Conservation (phyloP, 352 stramenopile species). For the Pythium guiyangense region DNA sequence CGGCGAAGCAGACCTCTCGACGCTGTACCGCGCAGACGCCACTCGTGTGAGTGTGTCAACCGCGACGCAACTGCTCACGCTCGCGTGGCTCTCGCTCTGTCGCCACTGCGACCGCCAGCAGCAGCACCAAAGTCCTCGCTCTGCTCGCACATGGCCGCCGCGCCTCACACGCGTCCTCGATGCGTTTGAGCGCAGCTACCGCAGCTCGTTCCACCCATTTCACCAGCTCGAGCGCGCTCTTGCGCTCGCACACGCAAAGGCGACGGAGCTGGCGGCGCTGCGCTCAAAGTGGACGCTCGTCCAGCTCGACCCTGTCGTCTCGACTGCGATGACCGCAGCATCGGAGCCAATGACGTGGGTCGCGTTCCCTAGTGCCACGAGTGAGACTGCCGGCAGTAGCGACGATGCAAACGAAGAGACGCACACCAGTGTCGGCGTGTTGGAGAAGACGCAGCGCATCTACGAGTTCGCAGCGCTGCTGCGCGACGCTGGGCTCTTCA, state of each 20-base stretch:
- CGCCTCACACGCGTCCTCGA: background rate
- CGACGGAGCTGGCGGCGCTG: slow-evolving; percentile 22
- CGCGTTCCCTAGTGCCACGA: slow-evolving; percentile 19
- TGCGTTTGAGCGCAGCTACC: slow-evolving; percentile 17
- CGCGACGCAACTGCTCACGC: slow-evolving; percentile 32
- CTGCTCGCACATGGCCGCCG: too few relatives aligned
- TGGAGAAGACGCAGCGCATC: slow-evolving; percentile 25
- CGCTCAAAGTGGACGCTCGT: slow-evolving; percentile 18
- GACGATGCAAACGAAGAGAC: background rate
- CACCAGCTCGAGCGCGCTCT: slow-evolving; percentile 34
- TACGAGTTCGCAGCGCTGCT: slow-evolving; percentile 15
- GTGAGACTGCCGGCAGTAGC: too few relatives aligned
- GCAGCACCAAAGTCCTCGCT: too few relatives aligned
- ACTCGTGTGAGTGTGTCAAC: slow-evolving; percentile 16
- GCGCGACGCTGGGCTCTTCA: background rate
- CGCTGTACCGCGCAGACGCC: slow-evolving; percentile 11
- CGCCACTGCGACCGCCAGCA: background rate
- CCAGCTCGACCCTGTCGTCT: slow-evolving; percentile 5
- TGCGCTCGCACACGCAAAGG: slow-evolving; percentile 1
- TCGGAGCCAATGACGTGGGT: slow-evolving; percentile 16
- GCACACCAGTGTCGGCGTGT: slow-evolving; percentile 5
- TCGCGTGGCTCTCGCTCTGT: slow-evolving; percentile 25
- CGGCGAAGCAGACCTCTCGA: slow-evolving; percentile 44
- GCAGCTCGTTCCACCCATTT: slow-evolving; percentile 59
- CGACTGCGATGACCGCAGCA: background rate